Percentiles rank a stretch among this genome's conserved stretches.
phyloP scores from a whole-genome alignment of 306 rosid species.

The Vigna unguiculata region DNA sequence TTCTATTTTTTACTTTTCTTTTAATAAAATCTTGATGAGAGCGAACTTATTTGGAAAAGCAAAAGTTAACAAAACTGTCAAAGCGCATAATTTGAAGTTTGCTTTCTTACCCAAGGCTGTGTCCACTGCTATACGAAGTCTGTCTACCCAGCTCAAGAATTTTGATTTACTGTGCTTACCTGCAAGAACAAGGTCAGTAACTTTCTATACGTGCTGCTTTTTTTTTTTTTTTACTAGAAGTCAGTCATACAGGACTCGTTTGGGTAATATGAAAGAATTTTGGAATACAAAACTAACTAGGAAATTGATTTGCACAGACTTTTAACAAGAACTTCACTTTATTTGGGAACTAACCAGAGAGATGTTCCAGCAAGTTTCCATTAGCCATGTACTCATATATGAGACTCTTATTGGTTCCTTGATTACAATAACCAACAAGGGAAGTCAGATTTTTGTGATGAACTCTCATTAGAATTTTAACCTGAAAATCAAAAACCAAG shows the following conservation, averaged over 20 bases:
- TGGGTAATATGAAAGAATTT: not conserved
- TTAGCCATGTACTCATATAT: constrained; percentile 50
- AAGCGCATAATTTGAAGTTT: not conserved
- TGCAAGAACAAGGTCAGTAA: not conserved
- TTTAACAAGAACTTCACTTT: not conserved
- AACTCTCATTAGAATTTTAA: constrained; percentile 45
- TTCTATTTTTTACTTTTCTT: no score
- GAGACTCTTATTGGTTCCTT: constrained; percentile 38
- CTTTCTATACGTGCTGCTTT: no score
- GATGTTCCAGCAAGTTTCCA: constrained; percentile 42
- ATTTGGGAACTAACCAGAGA: constrained; percentile 40
- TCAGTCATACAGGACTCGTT: not conserved
- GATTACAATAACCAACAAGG: constrained; percentile 48
- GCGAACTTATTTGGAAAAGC: no score
- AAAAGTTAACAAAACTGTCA: not conserved
- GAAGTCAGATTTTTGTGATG: constrained; percentile 50
- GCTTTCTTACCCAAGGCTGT: constrained; percentile 47
- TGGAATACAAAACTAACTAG: not conserved
- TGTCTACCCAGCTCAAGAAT: constrained; percentile 49
- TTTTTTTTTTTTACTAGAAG: not conserved
- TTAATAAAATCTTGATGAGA: no score
- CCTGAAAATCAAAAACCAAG: constrained; percentile 3
- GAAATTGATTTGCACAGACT: not conserved
- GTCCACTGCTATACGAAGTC: constrained; percentile 52
- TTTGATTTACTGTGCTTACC: not conserved